Percentiles rank a stretch among this genome's conserved stretches.
These are phyloP conservation scores for Streptanthus diversifolius DNA, from an alignment of 345 rosid species.

Conservation along the genomic window DNA sequence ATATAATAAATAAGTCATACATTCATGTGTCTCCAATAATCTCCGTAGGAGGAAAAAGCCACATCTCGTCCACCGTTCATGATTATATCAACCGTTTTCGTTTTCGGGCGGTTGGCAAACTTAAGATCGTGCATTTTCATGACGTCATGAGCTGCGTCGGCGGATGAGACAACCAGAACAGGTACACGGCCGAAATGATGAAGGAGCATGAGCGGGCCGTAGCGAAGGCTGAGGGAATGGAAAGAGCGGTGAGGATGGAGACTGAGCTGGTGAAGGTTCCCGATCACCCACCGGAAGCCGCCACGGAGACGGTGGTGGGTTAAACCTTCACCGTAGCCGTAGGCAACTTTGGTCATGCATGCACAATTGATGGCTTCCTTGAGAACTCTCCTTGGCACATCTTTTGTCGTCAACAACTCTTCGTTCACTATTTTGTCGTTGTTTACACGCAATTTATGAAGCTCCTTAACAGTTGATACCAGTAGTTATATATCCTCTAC, in stretches of 20 bases:
- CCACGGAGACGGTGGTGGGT: background rate
- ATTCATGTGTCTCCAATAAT: background rate
- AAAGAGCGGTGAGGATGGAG: too few species aligned
- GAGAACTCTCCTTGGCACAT: background rate
- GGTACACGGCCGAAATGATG: too few species aligned
- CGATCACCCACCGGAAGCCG: background rate
- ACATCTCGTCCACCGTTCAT: background rate
- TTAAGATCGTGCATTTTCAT: background rate
- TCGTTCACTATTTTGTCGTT: conserved; percentile 1
- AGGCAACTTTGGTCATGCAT: background rate
- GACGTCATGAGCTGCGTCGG: too few species aligned
- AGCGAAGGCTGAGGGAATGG: too few species aligned
- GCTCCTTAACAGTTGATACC: background rate
- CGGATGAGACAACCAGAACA: too few species aligned
- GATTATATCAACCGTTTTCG: background rate
- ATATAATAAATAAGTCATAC: too few species aligned
- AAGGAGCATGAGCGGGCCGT: too few species aligned
- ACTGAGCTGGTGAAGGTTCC: too few species aligned
- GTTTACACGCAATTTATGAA: background rate
- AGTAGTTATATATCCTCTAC: background rate
- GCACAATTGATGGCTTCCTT: background rate
- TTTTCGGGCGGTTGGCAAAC: background rate
- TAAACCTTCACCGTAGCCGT: background rate
- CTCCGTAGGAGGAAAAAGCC: background rate
- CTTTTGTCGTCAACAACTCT: conserved; percentile 6